Conservation (phyloP, 177 flowering plant species). For the Telopea speciosissima region DNA sequence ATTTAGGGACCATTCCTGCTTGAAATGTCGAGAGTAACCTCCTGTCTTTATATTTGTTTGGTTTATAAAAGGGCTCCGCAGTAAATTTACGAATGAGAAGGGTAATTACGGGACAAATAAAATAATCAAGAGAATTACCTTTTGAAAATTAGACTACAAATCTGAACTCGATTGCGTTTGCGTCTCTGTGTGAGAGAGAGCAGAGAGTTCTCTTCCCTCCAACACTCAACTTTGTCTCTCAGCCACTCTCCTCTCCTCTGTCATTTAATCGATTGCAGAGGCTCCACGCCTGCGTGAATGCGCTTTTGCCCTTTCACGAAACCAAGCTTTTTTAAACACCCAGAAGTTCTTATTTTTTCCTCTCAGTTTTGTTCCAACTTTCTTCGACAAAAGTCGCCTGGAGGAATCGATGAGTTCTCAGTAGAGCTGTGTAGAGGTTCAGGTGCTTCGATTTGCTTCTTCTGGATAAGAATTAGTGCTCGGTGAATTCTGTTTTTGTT, state of each 20-base stretch:
- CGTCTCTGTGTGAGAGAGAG: background rate
- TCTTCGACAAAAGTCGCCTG: background rate
- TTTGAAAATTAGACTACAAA: conserved; percentile 4
- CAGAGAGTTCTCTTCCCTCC: too few relatives aligned
- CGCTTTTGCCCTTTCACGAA: too few relatives aligned
- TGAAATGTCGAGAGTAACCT: background rate
- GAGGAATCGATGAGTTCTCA: conserved; percentile 5
- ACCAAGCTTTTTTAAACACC: background rate
- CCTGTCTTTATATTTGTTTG: too few relatives aligned
- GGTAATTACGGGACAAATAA: background rate
- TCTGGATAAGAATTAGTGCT: background rate
- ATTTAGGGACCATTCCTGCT: background rate
- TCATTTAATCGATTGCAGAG: conserved; percentile 6
- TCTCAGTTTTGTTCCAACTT: background rate
- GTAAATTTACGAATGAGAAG: background rate
- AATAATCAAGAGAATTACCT: background rate
- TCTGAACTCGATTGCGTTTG: too few relatives aligned
- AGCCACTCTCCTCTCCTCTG: background rate
- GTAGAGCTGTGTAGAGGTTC: background rate
- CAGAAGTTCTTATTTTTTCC: background rate
- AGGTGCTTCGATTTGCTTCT: background rate
- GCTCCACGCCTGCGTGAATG: conserved; percentile 12
- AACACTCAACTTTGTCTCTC: background rate
- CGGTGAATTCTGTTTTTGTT: background rate
- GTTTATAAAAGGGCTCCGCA: background rate